Percentiles rank a stretch among this genome's conserved stretches.
phyloP scores from a whole-genome alignment of 495 filamentous ascomycete genomes.

The Xylaria flabelliformis region DNA sequence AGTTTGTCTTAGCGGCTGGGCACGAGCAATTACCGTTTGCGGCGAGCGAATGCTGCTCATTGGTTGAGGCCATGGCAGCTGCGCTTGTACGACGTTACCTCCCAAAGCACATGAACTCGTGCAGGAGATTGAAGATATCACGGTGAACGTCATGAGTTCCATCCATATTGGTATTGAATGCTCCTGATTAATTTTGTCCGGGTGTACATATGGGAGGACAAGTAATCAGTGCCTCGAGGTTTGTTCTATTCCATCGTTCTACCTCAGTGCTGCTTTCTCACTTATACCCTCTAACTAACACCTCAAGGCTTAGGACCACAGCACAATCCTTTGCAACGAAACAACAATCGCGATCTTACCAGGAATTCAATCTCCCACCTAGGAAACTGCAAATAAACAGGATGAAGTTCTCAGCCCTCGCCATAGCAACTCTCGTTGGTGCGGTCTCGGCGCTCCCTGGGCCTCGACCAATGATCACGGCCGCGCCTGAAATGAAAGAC shows the following conservation, averaged over 20 bases:
- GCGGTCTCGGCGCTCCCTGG: slow-evolving; percentile 18
- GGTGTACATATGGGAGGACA: neutral
- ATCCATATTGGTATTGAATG: neutral
- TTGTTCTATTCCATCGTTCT: neutral
- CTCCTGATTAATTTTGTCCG: neutral
- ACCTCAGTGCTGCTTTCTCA: neutral
- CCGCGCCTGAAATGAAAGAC: neutral
- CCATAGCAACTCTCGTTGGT: neutral
- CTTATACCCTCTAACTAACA: slow-evolving; percentile 5
- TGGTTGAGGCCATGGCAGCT: slow-evolving; percentile 10
- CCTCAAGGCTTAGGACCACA: neutral
- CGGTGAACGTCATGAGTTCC: neutral
- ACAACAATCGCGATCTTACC: neutral
- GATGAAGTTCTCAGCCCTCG: slow-evolving; percentile 14
- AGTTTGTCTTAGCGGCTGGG: slow-evolving; percentile 17
- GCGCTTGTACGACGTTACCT: neutral
- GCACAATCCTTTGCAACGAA: neutral
- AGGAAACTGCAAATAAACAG: neutral
- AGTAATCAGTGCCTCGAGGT: neutral
- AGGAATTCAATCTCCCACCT: neutral
- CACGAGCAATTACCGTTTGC: slow-evolving; percentile 24
- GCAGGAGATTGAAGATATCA: slow-evolving; percentile 12
- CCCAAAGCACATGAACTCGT: slow-evolving; percentile 12
- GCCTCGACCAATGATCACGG: slow-evolving; percentile 7
- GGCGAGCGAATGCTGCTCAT: slow-evolving; percentile 17